A percentile compares a stretch with the other conserved stretches of the same genome.
Conservation (phyloP, 2,329 filamentous ascomycete genomes). For the Cordyceps cateniannulata region DNA sequence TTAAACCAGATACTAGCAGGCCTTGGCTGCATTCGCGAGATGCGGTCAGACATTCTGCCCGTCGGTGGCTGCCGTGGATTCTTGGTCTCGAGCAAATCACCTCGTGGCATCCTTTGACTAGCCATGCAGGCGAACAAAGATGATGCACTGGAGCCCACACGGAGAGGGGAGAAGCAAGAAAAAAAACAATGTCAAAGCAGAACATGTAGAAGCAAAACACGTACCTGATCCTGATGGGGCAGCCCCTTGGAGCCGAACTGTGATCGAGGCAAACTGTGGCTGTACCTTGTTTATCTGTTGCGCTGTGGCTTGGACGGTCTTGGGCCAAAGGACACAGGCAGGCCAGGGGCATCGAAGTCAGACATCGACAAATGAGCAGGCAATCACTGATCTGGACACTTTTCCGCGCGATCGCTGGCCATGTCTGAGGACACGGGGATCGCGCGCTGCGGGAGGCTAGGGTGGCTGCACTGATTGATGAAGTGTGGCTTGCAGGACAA, state of each 20-base stretch:
- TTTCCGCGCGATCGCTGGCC: neutral
- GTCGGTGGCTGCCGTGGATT: neutral
- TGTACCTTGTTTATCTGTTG: constrained; percentile 1
- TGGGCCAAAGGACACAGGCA: neutral
- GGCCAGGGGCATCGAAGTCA: neutral
- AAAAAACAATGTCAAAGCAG: too few species aligned
- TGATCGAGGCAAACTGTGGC: too few species aligned
- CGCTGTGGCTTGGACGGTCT: neutral
- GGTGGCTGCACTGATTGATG: neutral
- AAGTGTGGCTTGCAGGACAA: neutral
- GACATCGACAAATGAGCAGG: neutral
- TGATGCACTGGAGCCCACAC: neutral
- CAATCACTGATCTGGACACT: neutral
- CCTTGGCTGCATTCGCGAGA: neutral
- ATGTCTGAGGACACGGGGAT: neutral
- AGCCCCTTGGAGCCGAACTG: too few species aligned
- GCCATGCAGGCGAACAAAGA: neutral
- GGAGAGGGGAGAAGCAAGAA: neutral
- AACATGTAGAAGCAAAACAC: neutral
- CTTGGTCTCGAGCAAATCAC: too few species aligned
- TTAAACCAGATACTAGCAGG: neutral
- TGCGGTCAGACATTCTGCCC: neutral
- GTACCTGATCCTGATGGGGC: neutral
- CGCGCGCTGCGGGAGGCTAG: neutral
- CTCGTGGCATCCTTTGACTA: too few species aligned